Evolutionary conservation across 2,329 filamentous ascomycete genomes (phyloP).

Genomic region (Calonectria crousiana): DNA sequence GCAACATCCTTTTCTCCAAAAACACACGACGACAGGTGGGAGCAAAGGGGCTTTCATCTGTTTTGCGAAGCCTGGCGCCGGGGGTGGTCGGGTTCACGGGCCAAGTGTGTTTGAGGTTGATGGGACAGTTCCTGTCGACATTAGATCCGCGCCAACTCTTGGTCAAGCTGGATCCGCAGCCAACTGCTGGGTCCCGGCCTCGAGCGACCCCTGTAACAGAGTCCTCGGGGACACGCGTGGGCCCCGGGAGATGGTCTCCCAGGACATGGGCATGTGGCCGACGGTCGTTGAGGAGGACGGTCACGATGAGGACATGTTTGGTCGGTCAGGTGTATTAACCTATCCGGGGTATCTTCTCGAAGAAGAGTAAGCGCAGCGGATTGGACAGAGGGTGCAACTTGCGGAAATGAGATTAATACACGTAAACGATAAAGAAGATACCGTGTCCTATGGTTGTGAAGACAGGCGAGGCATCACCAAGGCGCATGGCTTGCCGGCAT

Average conservation of each 20-base stretch:
- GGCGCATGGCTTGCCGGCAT: slow-evolving; percentile 11
- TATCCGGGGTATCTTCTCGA: not conserved
- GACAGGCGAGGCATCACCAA: slow-evolving; percentile 13
- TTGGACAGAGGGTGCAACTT: not conserved
- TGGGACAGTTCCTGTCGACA: slow-evolving; percentile 51
- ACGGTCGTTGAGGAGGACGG: not conserved
- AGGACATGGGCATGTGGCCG: slow-evolving; percentile 9
- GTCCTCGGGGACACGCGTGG: slow-evolving; percentile 26
- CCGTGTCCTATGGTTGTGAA: not conserved
- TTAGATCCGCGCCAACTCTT: slow-evolving; percentile 31
- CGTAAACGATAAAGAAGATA: not conserved
- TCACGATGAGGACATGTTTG: not conserved
- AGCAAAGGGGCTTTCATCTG: slow-evolving; percentile 28
- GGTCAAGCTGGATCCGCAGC: not conserved
- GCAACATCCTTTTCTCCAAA: not conserved
- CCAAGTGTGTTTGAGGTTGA: slow-evolving; percentile 64
- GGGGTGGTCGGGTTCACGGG: slow-evolving; percentile 30
- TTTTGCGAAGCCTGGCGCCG: slow-evolving; percentile 20
- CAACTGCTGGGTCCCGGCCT: slow-evolving; percentile 13
- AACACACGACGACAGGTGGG: slow-evolving; percentile 13
- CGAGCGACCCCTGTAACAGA: slow-evolving; percentile 34
- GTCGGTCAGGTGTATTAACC: not conserved
- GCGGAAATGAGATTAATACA: slow-evolving; percentile 23
- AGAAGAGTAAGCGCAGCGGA: slow-evolving; percentile 6
- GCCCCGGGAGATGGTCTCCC: slow-evolving; percentile 20